Base-by-base conservation (phyloP, 192 early-diverging fungal species). In the Coemansia sp. region DNA sequence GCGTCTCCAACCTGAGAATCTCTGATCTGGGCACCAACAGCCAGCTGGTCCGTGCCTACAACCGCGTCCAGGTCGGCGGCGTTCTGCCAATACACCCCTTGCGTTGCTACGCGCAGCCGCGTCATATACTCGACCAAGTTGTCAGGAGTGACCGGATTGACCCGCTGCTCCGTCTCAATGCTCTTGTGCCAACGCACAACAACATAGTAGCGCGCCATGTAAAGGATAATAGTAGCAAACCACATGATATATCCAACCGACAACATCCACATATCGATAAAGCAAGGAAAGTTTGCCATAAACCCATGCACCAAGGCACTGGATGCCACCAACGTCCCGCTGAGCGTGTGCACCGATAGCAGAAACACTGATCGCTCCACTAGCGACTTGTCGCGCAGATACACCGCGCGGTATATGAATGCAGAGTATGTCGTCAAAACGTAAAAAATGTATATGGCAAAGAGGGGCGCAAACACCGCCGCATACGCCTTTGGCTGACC, bases 101-200 rank as follows among this genome's bases (percentile, higher is more conserved):
- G 59, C 3, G 67, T 40, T 15, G 34, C 27, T 12, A 45, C 16
- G 6, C 47, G 67, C 20, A 62, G 59, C 13, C 61, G 30, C 13
- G 0, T 16, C 27, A 69, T 27, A 16, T 78, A 68, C 6, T 52
- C 67, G n/a, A 78, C 32, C 18, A 78, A 56, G 59, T 78, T 78
- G 16, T 78, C 70, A 11, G 70, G 70, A 3, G 70, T 72, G 15
- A 78, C 75, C 13, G 70, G 66, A 32, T 71, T 78, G 20, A 72
- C 60, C 1, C 75, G 70, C 8, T 59, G 53, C 58, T 78, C 66
- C 20, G 43, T 34, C 10, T 59, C 70, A 20, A 78, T 56, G 3
- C 18, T 47, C 10, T 62, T 41, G 15, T 78, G 70, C 5, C 41
- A 44, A 9, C 67, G 62, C 8, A 50, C 43, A 18, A 62, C 15